Evolutionary conservation across 78 protist genomes (phyloP), one percentile per base, ranked within the genome.

Genomic region (Dictyostelium purpureum): DNA sequence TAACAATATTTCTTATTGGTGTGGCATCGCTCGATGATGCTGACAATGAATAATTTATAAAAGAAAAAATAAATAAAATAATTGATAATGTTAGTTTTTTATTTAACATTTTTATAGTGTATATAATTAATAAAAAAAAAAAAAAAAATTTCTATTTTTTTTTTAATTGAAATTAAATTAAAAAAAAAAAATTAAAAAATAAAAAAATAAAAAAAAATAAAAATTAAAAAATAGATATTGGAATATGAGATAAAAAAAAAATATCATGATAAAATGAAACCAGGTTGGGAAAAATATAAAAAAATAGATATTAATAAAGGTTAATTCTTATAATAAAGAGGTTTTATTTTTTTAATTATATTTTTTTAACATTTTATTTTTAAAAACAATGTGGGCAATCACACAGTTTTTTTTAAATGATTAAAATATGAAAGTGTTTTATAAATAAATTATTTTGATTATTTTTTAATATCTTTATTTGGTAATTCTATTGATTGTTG

Each of bases 1-100:
- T 42, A 0, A 94, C 96, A 24, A 61, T 66, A 40, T 94, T 94
- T 51, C 67, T 49, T n/a, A 83, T 81, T 21, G 81, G 43, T 6
- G 24, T 40, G 42, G 65, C 74, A 19, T 52, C 94, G n/a, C n/a
- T n/a, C n/a, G n/a, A n/a, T n/a, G 52, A 33, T 63, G 26, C 33
- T 63, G 38, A 63, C 71, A 16, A 63, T 63, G 0, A 3, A 47
- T 16, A 47, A 47, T 47, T 4, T 26, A 73, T 47, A 47, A 3
- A 14, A 47, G 1, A 14, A 16, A 47, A 14, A 76, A 37, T 59
- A 51, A 56, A 3, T 6, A 76, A 24, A 38, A 42, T 31, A 31
- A 49, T 49, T 67, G 45, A 21, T 71, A 71, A 45, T 24, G 49
- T 26, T 40, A n/a, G 19, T 28, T 42, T 19, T 42, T 38, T 14